These are phyloP conservation scores for Cyclostephanos invisitatus DNA, from an alignment of 108 stramenopile species.

Conservation along the genomic window DNA sequence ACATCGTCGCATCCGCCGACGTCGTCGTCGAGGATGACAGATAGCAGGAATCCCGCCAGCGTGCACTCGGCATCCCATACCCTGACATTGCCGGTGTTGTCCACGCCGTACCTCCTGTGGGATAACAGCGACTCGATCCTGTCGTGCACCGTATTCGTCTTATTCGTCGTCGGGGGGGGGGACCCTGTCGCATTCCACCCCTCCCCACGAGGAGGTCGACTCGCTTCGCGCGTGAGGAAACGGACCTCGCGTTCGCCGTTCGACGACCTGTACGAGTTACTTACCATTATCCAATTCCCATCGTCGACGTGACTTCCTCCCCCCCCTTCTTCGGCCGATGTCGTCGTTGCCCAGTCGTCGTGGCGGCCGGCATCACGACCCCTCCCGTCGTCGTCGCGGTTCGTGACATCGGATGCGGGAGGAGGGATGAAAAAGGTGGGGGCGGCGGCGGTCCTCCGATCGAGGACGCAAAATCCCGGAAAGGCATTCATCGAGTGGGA, in stretches of 20 bases:
- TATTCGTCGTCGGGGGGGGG: not conserved
- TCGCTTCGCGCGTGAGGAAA: slow-evolving; percentile 37
- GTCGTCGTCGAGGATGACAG: slow-evolving; percentile 28
- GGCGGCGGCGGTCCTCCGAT: slow-evolving; percentile 9
- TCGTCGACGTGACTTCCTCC: not conserved
- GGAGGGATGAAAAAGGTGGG: slow-evolving; percentile 7
- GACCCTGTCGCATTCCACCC: not conserved
- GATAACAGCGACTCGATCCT: slow-evolving; percentile 34
- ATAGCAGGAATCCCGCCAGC: slow-evolving; percentile 50
- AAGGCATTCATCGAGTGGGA: slow-evolving; percentile 69
- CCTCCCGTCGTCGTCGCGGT: too few species aligned
- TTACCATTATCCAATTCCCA: slow-evolving; percentile 23
- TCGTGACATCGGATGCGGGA: too few species aligned
- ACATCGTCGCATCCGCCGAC: slow-evolving; percentile 8
- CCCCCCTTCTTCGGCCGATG: too few species aligned
- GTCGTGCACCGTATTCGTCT: slow-evolving; percentile 7
- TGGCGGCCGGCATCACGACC: not conserved
- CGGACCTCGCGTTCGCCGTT: slow-evolving; percentile 3
- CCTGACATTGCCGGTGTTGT: slow-evolving; percentile 81
- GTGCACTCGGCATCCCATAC: slow-evolving; percentile 84
- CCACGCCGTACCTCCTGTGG: slow-evolving; percentile 66
- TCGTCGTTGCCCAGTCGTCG: not conserved
- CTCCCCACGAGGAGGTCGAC: not conserved
- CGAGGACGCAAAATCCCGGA: slow-evolving; percentile 60
- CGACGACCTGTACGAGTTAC: slow-evolving; percentile 27